Base-by-base conservation (phyloP, 1,139 yeast species). In the Dujonia santamariae region DNA sequence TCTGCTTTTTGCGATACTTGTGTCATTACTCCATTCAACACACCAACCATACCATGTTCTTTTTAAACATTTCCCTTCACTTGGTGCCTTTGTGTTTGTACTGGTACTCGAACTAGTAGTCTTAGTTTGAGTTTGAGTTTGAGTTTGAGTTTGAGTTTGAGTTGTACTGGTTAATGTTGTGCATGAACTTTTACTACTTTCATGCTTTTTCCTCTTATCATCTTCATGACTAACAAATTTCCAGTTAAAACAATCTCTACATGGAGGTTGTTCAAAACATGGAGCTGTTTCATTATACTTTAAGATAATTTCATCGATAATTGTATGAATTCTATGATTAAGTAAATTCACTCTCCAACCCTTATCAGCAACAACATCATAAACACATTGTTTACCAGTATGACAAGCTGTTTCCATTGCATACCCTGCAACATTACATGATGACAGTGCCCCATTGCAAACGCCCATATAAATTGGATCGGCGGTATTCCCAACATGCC, bases 401-500 rank as follows among this genome's bases (percentile, higher is more conserved):
- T 92, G 99, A 53, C 99, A 92, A 26, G 83, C 82, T 0, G 97
- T 84, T 55, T 92, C 98, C 97, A 92, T 83, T 8, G 98, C 98
- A 57, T 88, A 92, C 0, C 98, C 98, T 0, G 86, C 97, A 11
- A 86, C 73, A 48, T 92, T 82, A 57, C 99, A 92, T 3, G 92
- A 61, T 1, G 95, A 84, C 7, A 94, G 80, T 1, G 95, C 95
- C 4, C 99, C 99, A 52, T 86, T 88, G 56, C 98, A 92, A 5
- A 87, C 90, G 0, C 99, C 99, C 95, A 90, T 85, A 51, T 72
- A 92, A 4, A 92, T 85, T 1, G 99, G 99, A 54, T 92, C 99
- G 0, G 96, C 98, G 1, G 95, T 92, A 54, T 92, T 92, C 5
- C 98, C 98, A 54, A 92, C 64, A 54, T 94, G 97, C 95, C 96